A percentile compares a stretch with the other conserved stretches of the same genome.
Evolutionary conservation across 371 early-diverging fungal genomes (phyloP).

Genomic region (Batrachochytrium dendrobatidis): DNA sequence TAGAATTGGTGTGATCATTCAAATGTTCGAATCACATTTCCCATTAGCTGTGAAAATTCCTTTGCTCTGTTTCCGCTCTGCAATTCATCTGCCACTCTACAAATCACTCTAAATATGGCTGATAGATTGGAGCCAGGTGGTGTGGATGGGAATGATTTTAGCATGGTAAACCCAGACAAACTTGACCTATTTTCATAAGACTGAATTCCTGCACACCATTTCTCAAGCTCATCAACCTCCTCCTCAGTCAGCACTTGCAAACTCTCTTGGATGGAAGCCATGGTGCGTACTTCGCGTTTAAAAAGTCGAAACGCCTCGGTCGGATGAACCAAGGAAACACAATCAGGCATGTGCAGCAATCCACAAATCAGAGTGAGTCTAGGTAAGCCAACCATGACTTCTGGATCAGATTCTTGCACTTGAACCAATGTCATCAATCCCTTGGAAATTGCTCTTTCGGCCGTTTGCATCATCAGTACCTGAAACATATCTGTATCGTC

Average conservation of each 20-base stretch:
- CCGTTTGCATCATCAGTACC: not conserved
- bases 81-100: not conserved
- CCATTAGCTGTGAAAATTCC: too few species aligned
- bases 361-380: not conserved
- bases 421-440: not conserved
- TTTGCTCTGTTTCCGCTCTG: not conserved
- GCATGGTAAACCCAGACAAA: too few species aligned
- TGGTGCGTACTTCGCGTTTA: not conserved
- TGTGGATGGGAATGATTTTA: too few species aligned
- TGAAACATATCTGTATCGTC: not conserved
- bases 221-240: too few species aligned
- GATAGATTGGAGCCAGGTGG: too few species aligned
- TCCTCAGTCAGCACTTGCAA: too few species aligned
- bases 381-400: not conserved
- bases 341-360: not conserved
- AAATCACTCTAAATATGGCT: not conserved
- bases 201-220: too few species aligned
- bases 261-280: too few species aligned
- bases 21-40: too few species aligned
- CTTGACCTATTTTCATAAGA: too few species aligned
- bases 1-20: too few species aligned
- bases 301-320: not conserved
- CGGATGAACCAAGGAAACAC: not conserved
- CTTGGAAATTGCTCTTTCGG: not conserved
- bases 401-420: slow-evolving; percentile 1